Evolutionary conservation across 345 rosid genomes (phyloP).

Genomic region (Cardamine chenopodiifolia): DNA sequence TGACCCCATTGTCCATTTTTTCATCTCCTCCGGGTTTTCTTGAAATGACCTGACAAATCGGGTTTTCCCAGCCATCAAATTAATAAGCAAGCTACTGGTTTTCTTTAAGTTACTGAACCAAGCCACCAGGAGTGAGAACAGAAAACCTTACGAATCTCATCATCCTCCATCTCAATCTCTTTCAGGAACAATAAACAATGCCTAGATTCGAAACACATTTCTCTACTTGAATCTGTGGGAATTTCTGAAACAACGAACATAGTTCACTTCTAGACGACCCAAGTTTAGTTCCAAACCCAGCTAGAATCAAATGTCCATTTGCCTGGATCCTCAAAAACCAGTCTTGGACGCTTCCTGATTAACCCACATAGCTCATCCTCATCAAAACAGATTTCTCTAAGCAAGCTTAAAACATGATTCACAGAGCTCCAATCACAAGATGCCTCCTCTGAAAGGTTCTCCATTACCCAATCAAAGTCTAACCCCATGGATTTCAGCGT

Average conservation of each 20-base stretch:
- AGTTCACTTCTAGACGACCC: slow-evolving; percentile 55
- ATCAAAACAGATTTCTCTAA: slow-evolving; percentile 43
- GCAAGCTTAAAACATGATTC: slow-evolving; percentile 48
- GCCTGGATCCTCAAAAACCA: slow-evolving; percentile 66
- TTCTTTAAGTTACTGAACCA: slow-evolving; percentile 61
- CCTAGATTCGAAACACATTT: slow-evolving; percentile 59
- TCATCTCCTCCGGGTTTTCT: slow-evolving; percentile 65
- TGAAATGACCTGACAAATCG: slow-evolving; percentile 53
- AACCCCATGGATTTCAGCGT: slow-evolving; percentile 53
- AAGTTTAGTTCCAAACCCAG: slow-evolving; percentile 59
- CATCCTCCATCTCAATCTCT: slow-evolving; percentile 62
- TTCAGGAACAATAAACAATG: slow-evolving; percentile 52
- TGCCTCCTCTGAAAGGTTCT: slow-evolving; percentile 46
- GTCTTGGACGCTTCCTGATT: slow-evolving; percentile 56
- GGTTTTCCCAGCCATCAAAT: slow-evolving; percentile 59
- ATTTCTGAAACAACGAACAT: slow-evolving; percentile 51
- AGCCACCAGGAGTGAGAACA: slow-evolving; percentile 51
- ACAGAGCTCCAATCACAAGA: slow-evolving; percentile 64
- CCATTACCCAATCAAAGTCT: slow-evolving; percentile 55
- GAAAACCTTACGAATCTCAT: slow-evolving; percentile 55
- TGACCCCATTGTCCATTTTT: slow-evolving; percentile 62
- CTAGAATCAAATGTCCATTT: slow-evolving; percentile 47
- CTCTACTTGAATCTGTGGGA: slow-evolving; percentile 53
- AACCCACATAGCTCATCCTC: slow-evolving; percentile 53
- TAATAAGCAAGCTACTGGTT: slow-evolving; percentile 48